These are phyloP conservation scores for Eucalyptus curtisii DNA, from an alignment of 345 rosid genomes.

Conservation along the genomic window DNA sequence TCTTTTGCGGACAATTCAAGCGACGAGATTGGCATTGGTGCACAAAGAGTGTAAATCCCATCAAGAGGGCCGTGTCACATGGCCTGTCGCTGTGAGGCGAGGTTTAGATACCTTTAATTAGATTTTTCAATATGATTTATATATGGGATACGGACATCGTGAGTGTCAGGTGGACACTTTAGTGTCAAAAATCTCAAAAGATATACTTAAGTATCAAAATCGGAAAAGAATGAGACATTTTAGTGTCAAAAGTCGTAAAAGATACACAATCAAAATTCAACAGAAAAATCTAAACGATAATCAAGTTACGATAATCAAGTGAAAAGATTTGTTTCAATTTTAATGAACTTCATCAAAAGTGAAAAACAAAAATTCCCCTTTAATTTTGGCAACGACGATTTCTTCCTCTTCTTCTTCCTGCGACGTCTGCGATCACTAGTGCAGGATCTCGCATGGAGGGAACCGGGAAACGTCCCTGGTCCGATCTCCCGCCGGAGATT, in stretches of 20 bases:
- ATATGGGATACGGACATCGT: fast-evolving
- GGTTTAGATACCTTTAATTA: too few species aligned
- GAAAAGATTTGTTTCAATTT: too few species aligned
- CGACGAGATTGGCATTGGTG: too few species aligned
- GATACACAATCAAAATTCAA: too few species aligned
- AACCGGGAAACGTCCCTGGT: background rate
- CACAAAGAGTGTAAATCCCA: background rate
- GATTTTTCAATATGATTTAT: too few species aligned
- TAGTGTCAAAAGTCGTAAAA: too few species aligned
- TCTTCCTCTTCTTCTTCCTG: background rate
- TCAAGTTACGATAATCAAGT: too few species aligned
- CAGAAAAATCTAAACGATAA: too few species aligned
- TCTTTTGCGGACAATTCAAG: fast-evolving
- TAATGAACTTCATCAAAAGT: background rate
- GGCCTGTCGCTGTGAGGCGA: too few species aligned
- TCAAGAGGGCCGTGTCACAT: too few species aligned
- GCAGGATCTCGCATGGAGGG: background rate
- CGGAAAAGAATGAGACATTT: fast-evolving
- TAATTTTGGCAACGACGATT: too few species aligned
- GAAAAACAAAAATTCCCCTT: background rate
- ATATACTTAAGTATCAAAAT: fast-evolving
- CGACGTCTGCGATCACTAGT: background rate
- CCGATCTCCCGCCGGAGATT: background rate
- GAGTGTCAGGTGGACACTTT: fast-evolving
- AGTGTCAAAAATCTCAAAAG: fast-evolving